Evolutionary conservation across 106 monocot genomes (phyloP).

Genomic region (Gastrodia elata): DNA sequence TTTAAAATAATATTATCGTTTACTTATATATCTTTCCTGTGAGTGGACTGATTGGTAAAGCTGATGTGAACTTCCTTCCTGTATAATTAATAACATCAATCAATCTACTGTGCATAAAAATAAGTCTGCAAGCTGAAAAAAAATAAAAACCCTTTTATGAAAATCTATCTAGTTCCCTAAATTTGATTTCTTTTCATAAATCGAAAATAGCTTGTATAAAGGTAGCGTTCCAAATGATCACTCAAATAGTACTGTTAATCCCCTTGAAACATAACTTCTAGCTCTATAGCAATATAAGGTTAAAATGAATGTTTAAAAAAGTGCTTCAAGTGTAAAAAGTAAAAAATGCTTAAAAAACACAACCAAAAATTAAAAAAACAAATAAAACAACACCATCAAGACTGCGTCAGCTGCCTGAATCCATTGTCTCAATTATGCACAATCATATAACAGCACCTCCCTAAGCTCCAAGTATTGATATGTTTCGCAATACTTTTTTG

Average conservation of each 20-base stretch:
- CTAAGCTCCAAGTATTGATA: too few species aligned
- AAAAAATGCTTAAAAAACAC: too few species aligned
- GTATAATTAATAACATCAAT: slow-evolving; percentile 1
- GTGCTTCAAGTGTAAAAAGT: too few species aligned
- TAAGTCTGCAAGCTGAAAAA: background rate
- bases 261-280: background rate
- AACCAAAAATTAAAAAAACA: too few species aligned
- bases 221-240: background rate
- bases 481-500: too few species aligned
- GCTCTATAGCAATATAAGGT: background rate
- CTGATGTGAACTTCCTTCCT: slow-evolving; percentile 79
- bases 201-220: background rate
- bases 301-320: too few species aligned
- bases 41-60: slow-evolving; percentile 85
- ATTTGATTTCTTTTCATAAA: background rate
- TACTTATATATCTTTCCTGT: slow-evolving; percentile 46
- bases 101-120: background rate
- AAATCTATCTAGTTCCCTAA: too few species aligned
- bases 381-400: too few species aligned
- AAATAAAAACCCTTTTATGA: background rate
- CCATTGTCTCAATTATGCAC: too few species aligned
- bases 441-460: too few species aligned
- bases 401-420: too few species aligned
- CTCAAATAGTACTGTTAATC: background rate
- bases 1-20: background rate